phyloP scores from a whole-genome alignment of 768 basidiomycete genomes.

The Termitomyces sp. region DNA sequence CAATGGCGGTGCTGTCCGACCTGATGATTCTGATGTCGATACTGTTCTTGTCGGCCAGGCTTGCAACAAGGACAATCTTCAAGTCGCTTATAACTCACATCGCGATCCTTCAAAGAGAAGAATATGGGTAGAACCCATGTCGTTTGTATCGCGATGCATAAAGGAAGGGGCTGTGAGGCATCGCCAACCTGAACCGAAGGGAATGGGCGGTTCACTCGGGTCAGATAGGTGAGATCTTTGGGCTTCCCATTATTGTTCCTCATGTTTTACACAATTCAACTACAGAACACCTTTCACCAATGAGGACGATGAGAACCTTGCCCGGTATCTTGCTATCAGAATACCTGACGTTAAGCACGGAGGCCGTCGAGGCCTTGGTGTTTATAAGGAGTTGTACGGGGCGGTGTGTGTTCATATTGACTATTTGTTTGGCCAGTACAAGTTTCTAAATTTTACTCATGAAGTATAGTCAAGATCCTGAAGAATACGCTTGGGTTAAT shows the following conservation, averaged over 20 bases:
- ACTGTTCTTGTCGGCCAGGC: conserved; percentile 20
- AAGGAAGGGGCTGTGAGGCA: conserved; percentile 7
- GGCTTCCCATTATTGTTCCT: not conserved
- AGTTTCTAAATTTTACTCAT: not conserved
- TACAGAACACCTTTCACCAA: conserved; percentile 29
- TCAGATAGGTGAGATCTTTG: not conserved
- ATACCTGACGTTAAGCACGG: conserved; percentile 33
- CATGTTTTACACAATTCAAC: not conserved
- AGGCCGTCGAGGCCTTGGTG: conserved; percentile 32
- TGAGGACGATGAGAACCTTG: conserved; percentile 37
- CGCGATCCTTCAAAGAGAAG: not conserved
- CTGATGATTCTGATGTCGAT: conserved; percentile 13
- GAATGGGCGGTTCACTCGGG: conserved; percentile 16
- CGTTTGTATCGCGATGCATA: conserved; percentile 16
- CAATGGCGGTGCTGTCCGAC: conserved; percentile 18
- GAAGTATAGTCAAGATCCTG: conserved; percentile 19
- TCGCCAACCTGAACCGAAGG: conserved; percentile 2
- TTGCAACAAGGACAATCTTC: conserved; percentile 11
- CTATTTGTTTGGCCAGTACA: not conserved
- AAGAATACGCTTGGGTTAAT: conserved; percentile 32
- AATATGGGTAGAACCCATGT: conserved; percentile 19
- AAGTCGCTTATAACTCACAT: conserved; percentile 17
- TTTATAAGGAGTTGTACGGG: conserved; percentile 29
- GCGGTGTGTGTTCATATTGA: conserved; percentile 25
- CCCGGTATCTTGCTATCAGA: conserved; percentile 29